Evolutionary conservation across 2,329 filamentous ascomycete species (phyloP).

Genomic region (Tolypocladium tropicale): DNA sequence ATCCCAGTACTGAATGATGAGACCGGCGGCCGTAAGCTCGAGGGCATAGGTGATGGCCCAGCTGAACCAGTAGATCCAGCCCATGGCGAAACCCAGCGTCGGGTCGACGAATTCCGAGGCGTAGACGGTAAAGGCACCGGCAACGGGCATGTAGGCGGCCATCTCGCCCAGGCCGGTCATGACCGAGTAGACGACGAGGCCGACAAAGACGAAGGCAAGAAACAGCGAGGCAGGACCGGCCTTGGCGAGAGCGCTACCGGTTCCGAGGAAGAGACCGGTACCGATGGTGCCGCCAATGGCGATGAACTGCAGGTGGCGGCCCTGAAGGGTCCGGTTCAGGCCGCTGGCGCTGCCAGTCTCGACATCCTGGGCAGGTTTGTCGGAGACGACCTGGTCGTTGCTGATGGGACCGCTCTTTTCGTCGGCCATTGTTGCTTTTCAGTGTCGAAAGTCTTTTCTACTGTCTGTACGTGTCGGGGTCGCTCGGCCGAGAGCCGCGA

Average conservation of each 20-base stretch:
- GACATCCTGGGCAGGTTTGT: constrained; percentile 15
- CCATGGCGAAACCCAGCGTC: constrained; percentile 65
- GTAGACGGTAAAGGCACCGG: constrained; percentile 68
- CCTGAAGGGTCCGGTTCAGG: constrained; percentile 25
- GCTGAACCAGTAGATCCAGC: constrained; percentile 77
- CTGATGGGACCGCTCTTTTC: constrained; percentile 18
- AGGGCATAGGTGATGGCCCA: constrained; percentile 66
- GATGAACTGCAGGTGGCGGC: constrained; percentile 38
- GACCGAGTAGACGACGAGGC: constrained; percentile 62
- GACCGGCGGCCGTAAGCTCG: constrained; percentile 60
- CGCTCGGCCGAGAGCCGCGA: background rate
- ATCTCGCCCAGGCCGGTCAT: constrained; percentile 65
- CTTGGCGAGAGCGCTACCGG: constrained; percentile 49
- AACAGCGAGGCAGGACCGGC: constrained; percentile 57
- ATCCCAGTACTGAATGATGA: constrained; percentile 71
- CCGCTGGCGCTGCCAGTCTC: constrained; percentile 23
- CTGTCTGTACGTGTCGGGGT: background rate
- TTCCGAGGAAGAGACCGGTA: constrained; percentile 63
- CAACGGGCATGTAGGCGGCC: constrained; percentile 66
- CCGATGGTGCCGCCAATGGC: constrained; percentile 55
- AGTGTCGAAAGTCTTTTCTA: too few species aligned
- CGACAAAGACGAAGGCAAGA: constrained; percentile 60
- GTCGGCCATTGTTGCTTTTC: constrained; percentile 7
- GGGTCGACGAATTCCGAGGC: constrained; percentile 65
- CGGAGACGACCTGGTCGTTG: constrained; percentile 13